Percentiles rank a stretch among this genome's conserved stretches.
These are phyloP conservation scores for Mallotus nudiflorus DNA, from an alignment of 345 rosid genomes.

Conservation along the genomic window DNA sequence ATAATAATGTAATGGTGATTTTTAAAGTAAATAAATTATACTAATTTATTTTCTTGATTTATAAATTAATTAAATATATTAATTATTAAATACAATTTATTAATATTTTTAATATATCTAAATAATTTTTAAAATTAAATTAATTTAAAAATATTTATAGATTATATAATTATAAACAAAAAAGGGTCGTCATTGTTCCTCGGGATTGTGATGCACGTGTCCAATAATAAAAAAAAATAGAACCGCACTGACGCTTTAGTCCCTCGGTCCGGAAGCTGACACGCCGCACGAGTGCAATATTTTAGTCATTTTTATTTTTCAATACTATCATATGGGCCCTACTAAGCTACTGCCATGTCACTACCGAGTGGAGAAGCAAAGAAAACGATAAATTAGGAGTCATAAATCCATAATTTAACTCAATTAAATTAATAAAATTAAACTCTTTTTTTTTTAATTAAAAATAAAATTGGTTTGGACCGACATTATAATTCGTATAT, in stretches of 20 bases:
- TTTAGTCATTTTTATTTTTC: neutral
- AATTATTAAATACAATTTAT: too few species aligned
- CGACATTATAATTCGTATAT: too few species aligned
- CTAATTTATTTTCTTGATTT: too few species aligned
- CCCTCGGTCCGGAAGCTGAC: conserved; percentile 19
- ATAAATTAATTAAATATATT: too few species aligned
- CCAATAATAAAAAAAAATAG: conserved; percentile 4
- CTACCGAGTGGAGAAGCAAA: neutral
- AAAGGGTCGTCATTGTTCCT: neutral
- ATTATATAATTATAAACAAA: neutral
- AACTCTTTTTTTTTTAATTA: too few species aligned
- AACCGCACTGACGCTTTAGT: neutral
- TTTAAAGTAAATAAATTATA: too few species aligned
- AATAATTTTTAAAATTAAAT: too few species aligned
- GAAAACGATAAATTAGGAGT: conserved; percentile 36
- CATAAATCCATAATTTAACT: too few species aligned
- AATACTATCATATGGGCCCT: conserved; percentile 8
- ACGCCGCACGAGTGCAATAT: conserved; percentile 40
- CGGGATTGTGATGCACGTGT: conserved; percentile 45
- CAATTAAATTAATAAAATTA: too few species aligned
- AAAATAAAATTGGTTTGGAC: too few species aligned
- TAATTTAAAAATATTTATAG: neutral
- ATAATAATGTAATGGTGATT: too few species aligned
- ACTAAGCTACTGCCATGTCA: conserved; percentile 14
- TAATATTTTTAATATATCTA: too few species aligned